Evolutionary conservation across 495 filamentous ascomycete genomes (phyloP).

Genomic region (Neurospora africana): DNA sequence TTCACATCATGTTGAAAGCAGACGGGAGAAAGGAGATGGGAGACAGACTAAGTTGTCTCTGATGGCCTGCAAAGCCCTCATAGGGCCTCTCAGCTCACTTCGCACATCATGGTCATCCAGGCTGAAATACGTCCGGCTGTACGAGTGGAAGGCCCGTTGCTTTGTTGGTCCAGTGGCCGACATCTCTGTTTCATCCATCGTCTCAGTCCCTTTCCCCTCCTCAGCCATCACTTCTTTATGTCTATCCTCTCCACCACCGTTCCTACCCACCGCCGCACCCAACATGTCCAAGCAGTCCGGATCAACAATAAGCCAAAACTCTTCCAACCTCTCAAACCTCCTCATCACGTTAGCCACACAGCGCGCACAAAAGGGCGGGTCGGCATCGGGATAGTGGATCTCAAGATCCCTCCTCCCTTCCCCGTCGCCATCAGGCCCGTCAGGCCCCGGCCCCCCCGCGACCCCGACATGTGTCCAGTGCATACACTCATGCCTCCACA

Average conservation of each 20-base stretch:
- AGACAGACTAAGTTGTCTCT: conserved; percentile 6
- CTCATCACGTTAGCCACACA: conserved; percentile 8
- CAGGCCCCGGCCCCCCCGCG: neutral
- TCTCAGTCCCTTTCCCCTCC: neutral
- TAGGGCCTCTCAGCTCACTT: conserved; percentile 1
- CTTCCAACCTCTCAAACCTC: conserved; percentile 10
- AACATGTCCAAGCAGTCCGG: neutral
- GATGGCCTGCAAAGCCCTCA: conserved; percentile 6
- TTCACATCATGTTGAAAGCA: neutral
- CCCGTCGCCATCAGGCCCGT: neutral
- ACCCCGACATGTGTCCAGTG: neutral
- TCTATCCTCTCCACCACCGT: neutral
- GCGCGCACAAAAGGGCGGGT: conserved; percentile 6
- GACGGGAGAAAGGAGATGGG: neutral
- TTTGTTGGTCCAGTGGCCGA: neutral
- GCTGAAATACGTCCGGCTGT: conserved; percentile 9
- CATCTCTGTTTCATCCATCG: neutral
- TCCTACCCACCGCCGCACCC: neutral
- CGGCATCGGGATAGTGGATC: neutral
- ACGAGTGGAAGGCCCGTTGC: conserved; percentile 6
- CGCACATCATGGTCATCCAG: neutral
- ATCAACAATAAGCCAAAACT: conserved; percentile 13
- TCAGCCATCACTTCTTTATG: neutral
- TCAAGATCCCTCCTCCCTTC: neutral
- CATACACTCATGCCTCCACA: neutral